A percentile compares a stretch with the other conserved stretches of the same genome.
Evolutionary conservation across 1,284 basidiomycete species (phyloP).

Genomic region (Pseudozyma tsukubaensis): DNA sequence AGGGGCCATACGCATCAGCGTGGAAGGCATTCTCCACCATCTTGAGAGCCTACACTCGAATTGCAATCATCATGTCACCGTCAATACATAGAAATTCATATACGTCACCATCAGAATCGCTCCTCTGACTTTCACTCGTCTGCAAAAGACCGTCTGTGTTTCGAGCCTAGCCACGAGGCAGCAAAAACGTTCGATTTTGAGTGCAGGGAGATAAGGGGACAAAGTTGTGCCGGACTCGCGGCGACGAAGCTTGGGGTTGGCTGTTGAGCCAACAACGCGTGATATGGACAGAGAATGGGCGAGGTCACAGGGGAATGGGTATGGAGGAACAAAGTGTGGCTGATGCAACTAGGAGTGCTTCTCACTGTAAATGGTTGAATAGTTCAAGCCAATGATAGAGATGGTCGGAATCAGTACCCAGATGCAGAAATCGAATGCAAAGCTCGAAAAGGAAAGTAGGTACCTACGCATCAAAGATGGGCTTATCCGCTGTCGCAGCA

Average conservation of each 20-base stretch:
- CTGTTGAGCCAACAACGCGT: neutral
- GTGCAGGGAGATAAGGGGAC: too few relatives aligned
- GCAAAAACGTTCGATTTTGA: too few relatives aligned
- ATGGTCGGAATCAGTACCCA: neutral
- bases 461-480: conserved; percentile 50
- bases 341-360: conserved; percentile 5
- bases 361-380: neutral
- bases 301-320: neutral
- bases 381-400: neutral
- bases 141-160: too few relatives aligned
- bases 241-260: neutral
- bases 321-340: neutral
- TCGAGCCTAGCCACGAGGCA: too few relatives aligned
- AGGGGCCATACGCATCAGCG: too few relatives aligned
- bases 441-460: neutral
- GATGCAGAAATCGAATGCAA: neutral
- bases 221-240: too few relatives aligned
- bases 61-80: too few relatives aligned
- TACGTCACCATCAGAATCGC: too few relatives aligned
- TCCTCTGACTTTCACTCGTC: too few relatives aligned
- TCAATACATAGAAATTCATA: too few relatives aligned
- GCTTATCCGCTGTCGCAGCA: conserved; percentile 12
- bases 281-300: neutral
- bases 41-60: too few relatives aligned
- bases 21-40: neutral